Evolutionary conservation across 345 rosid genomes (phyloP), one percentile per base, ranked within the genome.

Genomic region (Hibiscus tridactylites): DNA sequence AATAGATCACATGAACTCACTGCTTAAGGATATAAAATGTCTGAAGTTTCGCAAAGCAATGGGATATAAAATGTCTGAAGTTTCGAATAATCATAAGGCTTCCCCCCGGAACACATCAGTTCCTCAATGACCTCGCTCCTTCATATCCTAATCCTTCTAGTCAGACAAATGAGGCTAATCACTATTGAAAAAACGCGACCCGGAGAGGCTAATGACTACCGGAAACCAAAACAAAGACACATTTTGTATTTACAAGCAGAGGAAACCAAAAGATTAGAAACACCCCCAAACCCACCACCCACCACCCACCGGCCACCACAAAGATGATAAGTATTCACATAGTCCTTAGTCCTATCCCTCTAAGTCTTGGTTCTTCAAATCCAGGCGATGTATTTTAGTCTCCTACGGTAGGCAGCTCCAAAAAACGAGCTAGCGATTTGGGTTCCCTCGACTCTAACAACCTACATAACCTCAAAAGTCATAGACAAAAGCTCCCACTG

Each of bases 311-410:
- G 24, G 24, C 65, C 52, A n/a, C 53, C 65, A 35, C 65, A 71
- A 70, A 64, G 47, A 61, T 66, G 73, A 63, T 54, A 68, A 71
- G 62, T 78, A 74, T 80, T 75, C 71, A 78, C 81, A 78, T 44
- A 67, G 76, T 21, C 21, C 79, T 21, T 81, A 76, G 50, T 31
- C 66, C 76, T 56, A 42, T 24, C 24, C 57, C 11, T 63, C 77
- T 73, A 69, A 15, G 59, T 39, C 61, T 70, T 3, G 60, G 54
- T 70, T 68, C 33, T 63, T 61, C 26, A 54, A 71, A 29, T 73
- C 76, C 65, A 65, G 71, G 67, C 33, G 73, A 54, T 28, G 35
- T 57, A 44, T 64, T 67, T 54, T 54, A 17, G 26, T 54, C 59
- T 54, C 26, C 28, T 19, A 54, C 19, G 59, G 59, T 19, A 54